Evolutionary conservation across 352 stramenopile genomes (phyloP).

Genomic region (Pythium pyrilobum): DNA sequence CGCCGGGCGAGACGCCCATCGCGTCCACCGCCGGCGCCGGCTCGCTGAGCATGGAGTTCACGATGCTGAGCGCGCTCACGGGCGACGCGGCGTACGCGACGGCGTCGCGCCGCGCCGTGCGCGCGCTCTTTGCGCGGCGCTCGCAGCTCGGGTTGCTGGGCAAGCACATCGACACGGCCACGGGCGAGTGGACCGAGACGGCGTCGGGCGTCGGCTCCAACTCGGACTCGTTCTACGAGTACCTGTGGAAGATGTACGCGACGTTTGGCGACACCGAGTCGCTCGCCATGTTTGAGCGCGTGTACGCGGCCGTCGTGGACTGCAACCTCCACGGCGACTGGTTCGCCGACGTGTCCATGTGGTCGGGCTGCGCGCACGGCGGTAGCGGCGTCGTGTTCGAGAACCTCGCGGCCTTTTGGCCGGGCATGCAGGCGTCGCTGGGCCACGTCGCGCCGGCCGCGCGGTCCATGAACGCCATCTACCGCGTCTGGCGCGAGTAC

Average conservation of each 20-base stretch:
- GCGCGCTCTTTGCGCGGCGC: slow-evolving; percentile 70
- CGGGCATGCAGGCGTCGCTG: slow-evolving; percentile 93
- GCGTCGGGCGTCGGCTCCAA: slow-evolving; percentile 88
- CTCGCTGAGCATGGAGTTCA: slow-evolving; percentile 96
- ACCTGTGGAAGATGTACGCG: slow-evolving; percentile 96
- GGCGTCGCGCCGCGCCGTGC: slow-evolving; percentile 55
- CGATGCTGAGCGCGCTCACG: slow-evolving; percentile 89
- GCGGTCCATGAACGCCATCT: slow-evolving; percentile 92
- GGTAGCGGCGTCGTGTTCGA: slow-evolving; percentile 52
- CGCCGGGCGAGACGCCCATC: slow-evolving; percentile 91
- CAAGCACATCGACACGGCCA: slow-evolving; percentile 94
- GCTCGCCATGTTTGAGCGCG: slow-evolving; percentile 88
- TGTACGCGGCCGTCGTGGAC: slow-evolving; percentile 59
- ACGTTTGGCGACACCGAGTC: slow-evolving; percentile 91
- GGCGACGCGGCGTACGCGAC: slow-evolving; percentile 59
- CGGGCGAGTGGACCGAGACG: slow-evolving; percentile 80
- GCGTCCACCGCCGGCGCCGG: slow-evolving; percentile 95
- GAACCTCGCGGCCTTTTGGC: slow-evolving; percentile 95
- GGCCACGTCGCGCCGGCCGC: slow-evolving; percentile 85
- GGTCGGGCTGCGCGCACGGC: slow-evolving; percentile 46
- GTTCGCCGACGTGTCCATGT: slow-evolving; percentile 85
- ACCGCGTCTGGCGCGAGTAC: slow-evolving; percentile 93
- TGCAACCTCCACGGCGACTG: slow-evolving; percentile 82
- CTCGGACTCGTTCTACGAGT: slow-evolving; percentile 98
- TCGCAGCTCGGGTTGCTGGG: slow-evolving; percentile 89